Evolutionary conservation across 1,284 basidiomycete genomes (phyloP).

Genomic region (Rhodotorula sp.): DNA sequence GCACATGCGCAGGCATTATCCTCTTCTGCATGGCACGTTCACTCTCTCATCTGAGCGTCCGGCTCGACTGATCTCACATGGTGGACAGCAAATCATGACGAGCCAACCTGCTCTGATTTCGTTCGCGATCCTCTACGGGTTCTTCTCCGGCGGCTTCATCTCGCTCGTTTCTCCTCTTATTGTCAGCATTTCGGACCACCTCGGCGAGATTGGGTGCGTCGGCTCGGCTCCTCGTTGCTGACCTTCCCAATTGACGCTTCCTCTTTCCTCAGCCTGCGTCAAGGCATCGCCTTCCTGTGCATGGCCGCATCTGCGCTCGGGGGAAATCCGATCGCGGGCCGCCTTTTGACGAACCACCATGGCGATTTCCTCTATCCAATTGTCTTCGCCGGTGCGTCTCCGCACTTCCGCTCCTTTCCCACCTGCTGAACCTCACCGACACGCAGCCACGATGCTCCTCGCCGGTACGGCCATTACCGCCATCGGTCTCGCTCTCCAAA

Average conservation of each 20-base stretch:
- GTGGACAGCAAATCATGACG: not conserved
- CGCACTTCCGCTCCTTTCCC: not conserved
- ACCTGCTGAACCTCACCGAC: too few species aligned
- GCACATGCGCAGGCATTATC: constrained; percentile 7
- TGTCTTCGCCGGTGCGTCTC: constrained; percentile 34
- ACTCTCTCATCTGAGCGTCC: not conserved
- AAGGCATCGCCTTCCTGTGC: constrained; percentile 37
- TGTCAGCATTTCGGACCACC: constrained; percentile 15
- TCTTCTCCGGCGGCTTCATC: constrained; percentile 36
- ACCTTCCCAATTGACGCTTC: too few species aligned
- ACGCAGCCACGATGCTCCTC: constrained; percentile 19
- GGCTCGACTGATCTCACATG: not conserved
- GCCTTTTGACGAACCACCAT: constrained; percentile 40
- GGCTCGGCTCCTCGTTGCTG: too few species aligned
- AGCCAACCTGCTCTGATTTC: not conserved
- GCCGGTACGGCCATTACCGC: not conserved
- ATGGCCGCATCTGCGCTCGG: constrained; percentile 45
- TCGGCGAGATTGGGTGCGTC: constrained; percentile 27
- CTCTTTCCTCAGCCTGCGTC: not conserved
- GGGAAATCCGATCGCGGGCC: constrained; percentile 48
- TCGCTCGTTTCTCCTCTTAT: constrained; percentile 19
- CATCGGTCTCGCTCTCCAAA: constrained; percentile 32
- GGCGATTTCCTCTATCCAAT: constrained; percentile 44
- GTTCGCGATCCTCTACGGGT: constrained; percentile 47
- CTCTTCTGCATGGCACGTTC: constrained; percentile 1